Percentiles rank a stretch among this genome's conserved stretches.
phyloP scores from a whole-genome alignment of 345 rosid species.

The Arabis hirsuta region DNA sequence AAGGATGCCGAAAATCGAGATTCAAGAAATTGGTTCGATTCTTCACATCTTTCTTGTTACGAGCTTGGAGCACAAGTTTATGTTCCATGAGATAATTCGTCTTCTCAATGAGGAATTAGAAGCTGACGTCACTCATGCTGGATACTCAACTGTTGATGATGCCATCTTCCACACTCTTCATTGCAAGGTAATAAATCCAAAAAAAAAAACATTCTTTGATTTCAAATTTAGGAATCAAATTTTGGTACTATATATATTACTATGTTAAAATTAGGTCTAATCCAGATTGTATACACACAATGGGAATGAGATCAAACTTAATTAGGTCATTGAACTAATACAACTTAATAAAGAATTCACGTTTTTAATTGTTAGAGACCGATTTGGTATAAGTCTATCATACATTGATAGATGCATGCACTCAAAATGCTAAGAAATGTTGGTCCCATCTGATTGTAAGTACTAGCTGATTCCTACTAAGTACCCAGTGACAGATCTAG shows the following conservation, averaged over 20 bases:
- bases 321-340: background rate
- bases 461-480: no score
- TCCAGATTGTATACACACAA: conserved; percentile 6
- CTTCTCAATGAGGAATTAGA: conserved; percentile 39
- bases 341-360: background rate
- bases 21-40: conserved; percentile 40
- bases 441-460: background rate
- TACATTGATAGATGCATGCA: no score
- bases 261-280: conserved; percentile 1
- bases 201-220: no score
- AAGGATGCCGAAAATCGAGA: conserved; percentile 39
- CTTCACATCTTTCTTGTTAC: conserved; percentile 41
- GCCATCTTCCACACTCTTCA: conserved; percentile 43
- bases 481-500: no score
- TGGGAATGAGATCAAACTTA: conserved; percentile 1
- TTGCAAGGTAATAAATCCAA: conserved; percentile 39
- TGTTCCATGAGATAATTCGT: conserved; percentile 34
- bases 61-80: conserved; percentile 40
- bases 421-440: no score
- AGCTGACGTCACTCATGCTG: conserved; percentile 42
- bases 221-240: background rate
- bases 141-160: conserved; percentile 42
- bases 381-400: background rate
- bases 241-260: conserved; percentile 5
- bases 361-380: conserved; percentile 1